Base-by-base conservation (phyloP, 192 early-diverging fungal genomes). In the Paraglomus occultum region DNA sequence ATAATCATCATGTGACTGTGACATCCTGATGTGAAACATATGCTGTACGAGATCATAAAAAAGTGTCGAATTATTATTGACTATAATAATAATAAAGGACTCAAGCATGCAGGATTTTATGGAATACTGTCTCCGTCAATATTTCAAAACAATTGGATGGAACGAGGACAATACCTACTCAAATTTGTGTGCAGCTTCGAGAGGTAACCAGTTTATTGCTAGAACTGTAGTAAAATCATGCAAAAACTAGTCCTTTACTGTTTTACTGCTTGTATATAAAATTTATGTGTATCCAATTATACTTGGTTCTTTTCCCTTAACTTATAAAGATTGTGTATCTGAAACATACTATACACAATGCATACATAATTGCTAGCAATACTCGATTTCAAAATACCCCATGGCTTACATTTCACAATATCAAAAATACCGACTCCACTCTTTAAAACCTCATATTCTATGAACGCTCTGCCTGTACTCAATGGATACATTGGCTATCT, bases 101-200 rank as follows among this genome's bases (percentile, higher is more conserved):
- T 31, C 31, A 64, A 57, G 46, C 39, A 88, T 90, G 89, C 81
- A 86, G 70, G 91, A 92, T 74, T 92, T 89, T 79, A 89, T 94
- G 82, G 87, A 88, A 73, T 90, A 91, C 75, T 88, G 90, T 59
- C 79, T 89, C 8, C 83, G 89, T 71, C 83, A 88, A 76, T 95
- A 92, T 77, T 92, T 92, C 74, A 80, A 83, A 14, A 78, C 85
- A 14, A 88, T 86, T 7, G 78, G 81, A 31, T 96, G 91, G 91
- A 89, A 90, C 73, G 89, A 92, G 54, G 83, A 89, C 63, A 89
- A 89, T 69, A 88, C 88, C 64, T 96, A 93, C 71, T 89, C 92
- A 39, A 90, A 92, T 71, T 80, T 96, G 22, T 89, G 89, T 75
- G 78, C 86, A 7, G 82, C 88, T 54, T 85, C 90, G 2, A 77